Percentiles rank a stretch among this genome's conserved stretches.
phyloP scores from a whole-genome alignment of 2,329 filamentous ascomycete genomes.

The Trichoderma atroviride region DNA sequence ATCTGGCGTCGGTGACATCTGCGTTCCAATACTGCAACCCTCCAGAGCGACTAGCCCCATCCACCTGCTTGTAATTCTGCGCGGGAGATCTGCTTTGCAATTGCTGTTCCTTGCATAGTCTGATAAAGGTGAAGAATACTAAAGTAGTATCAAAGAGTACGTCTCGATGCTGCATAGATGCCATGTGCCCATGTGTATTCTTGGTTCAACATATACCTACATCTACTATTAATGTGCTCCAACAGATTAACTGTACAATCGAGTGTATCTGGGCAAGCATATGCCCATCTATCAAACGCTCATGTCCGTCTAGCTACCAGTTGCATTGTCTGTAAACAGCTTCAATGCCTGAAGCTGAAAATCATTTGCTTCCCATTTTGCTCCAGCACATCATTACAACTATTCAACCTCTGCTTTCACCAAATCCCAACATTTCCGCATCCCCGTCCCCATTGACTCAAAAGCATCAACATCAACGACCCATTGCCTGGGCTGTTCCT shows the following conservation, averaged over 20 bases:
- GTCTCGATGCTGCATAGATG: background rate
- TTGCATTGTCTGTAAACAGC: background rate
- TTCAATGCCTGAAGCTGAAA: background rate
- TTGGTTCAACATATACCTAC: background rate
- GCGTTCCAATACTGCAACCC: background rate
- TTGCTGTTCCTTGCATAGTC: background rate
- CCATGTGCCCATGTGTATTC: too few species aligned
- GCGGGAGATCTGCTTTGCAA: background rate
- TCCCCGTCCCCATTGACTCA: conserved; percentile 61
- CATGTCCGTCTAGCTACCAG: background rate
- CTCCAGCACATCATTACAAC: background rate
- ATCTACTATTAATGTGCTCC: background rate
- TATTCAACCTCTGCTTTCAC: conserved; percentile 34
- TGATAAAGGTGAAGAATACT: background rate
- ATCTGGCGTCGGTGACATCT: background rate
- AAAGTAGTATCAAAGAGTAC: background rate
- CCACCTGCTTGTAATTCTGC: background rate
- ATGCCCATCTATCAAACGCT: background rate
- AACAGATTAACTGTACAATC: background rate
- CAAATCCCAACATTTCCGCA: conserved; percentile 60
- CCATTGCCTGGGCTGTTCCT: conserved; percentile 42
- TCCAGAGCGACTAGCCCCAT: background rate
- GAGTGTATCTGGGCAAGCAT: background rate
- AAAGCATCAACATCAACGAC: conserved; percentile 44
- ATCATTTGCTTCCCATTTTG: background rate